These are phyloP conservation scores for Pichia occidentalis DNA, from an alignment of 805 yeast species.

Conservation along the genomic window DNA sequence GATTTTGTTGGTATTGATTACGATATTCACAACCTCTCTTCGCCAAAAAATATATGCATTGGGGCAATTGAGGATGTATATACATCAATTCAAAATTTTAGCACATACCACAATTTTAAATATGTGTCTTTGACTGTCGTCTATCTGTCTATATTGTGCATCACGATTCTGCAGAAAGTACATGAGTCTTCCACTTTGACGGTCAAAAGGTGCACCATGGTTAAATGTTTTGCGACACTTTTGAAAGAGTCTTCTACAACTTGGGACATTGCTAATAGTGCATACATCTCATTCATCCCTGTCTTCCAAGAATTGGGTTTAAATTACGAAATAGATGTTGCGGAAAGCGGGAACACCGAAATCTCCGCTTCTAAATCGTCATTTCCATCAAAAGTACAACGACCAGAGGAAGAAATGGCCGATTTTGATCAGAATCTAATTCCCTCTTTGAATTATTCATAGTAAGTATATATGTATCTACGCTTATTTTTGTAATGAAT, in stretches of 20 bases:
- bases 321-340: too few species aligned
- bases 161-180: constrained; percentile 2
- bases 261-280: constrained; percentile 3
- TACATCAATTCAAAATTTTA: neutral
- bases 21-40: neutral
- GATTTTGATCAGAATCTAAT: constrained; percentile 8
- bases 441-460: constrained; percentile 5
- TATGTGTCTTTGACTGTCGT: constrained; percentile 3
- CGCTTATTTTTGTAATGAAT: too few species aligned
- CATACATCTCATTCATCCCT: constrained; percentile 2
- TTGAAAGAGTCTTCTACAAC: constrained; percentile 2
- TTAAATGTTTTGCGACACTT: constrained; percentile 3
- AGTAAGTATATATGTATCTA: too few species aligned
- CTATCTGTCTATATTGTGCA: constrained; percentile 1
- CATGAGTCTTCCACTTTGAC: neutral
- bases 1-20: constrained; percentile 18
- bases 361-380: neutral
- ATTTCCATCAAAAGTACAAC: neutral
- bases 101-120: neutral
- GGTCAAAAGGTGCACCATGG: neutral
- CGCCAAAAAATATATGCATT: neutral
- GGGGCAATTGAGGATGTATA: constrained; percentile 6
- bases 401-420: neutral
- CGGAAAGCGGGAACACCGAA: too few species aligned
- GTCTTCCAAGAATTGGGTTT: neutral